Evolutionary conservation across 768 basidiomycete species (phyloP).

Genomic region (Rickenella mellea): DNA sequence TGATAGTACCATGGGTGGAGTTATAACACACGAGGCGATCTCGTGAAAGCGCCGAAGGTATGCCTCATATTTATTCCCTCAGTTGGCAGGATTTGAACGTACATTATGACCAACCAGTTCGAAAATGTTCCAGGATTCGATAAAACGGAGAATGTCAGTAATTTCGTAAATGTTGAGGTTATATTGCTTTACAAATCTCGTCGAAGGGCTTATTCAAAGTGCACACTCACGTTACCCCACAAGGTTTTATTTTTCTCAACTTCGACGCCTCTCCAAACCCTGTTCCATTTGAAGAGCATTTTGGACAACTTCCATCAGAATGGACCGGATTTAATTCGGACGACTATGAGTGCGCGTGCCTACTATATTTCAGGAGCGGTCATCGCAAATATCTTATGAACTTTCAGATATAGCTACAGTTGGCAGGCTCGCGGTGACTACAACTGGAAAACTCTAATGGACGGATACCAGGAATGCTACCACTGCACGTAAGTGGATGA

Average conservation of each 20-base stretch:
- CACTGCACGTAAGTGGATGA: slow-evolving; percentile 2
- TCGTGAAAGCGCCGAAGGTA: slow-evolving; percentile 9
- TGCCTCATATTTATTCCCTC: neutral
- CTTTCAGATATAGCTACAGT: neutral
- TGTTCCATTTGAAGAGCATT: slow-evolving; percentile 7
- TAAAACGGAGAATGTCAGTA: slow-evolving; percentile 1
- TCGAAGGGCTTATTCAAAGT: slow-evolving; percentile 5
- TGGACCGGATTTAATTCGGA: neutral
- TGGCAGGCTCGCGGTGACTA: slow-evolving; percentile 1
- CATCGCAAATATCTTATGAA: neutral
- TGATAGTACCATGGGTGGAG: slow-evolving; percentile 7
- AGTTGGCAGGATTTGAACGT: neutral
- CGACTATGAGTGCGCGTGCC: neutral
- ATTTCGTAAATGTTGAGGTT: neutral
- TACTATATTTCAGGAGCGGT: neutral
- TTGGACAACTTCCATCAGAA: neutral
- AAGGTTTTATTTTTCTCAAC: slow-evolving; percentile 10
- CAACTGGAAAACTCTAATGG: slow-evolving; percentile 6
- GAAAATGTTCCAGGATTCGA: slow-evolving; percentile 8
- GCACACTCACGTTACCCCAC: slow-evolving; percentile 6
- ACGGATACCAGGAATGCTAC: slow-evolving; percentile 10
- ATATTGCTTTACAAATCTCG: neutral
- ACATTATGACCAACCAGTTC: neutral
- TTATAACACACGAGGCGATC: slow-evolving; percentile 3
- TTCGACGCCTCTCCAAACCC: slow-evolving; percentile 4